Conservation (phyloP, 2,329 filamentous ascomycete genomes). For the Orbilia brochopaga region DNA sequence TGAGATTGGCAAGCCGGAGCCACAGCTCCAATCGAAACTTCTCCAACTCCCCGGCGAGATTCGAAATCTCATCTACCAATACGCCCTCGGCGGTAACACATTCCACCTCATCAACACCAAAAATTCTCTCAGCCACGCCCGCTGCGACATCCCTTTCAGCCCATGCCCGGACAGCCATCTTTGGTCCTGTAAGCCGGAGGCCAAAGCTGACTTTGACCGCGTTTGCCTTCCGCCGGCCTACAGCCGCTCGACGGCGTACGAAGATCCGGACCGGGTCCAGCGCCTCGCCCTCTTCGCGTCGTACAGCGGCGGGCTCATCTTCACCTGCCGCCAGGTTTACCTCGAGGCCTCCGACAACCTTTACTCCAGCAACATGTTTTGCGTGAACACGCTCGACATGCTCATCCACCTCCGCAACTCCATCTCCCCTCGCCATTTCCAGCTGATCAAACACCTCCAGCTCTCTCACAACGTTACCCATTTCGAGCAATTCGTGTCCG, state of each 20-base stretch:
- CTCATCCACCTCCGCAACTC: constrained; percentile 44
- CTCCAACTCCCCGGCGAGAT: constrained; percentile 48
- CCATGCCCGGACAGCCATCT: constrained; percentile 17
- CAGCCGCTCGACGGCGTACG: constrained; percentile 33
- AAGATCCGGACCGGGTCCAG: constrained; percentile 26
- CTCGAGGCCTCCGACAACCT: constrained; percentile 47
- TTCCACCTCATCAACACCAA: constrained; percentile 45
- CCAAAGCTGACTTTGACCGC: constrained; percentile 22
- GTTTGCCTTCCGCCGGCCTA: constrained; percentile 17
- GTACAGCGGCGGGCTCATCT: constrained; percentile 28
- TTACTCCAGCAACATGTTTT: constrained; percentile 48
- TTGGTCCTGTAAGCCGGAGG: constrained; percentile 21
- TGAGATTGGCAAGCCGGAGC: constrained; percentile 19
- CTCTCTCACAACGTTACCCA: constrained; percentile 43
- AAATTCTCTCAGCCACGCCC: constrained; percentile 37
- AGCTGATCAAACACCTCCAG: constrained; percentile 43
- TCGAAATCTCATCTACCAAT: constrained; percentile 47
- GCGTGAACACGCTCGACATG: constrained; percentile 48
- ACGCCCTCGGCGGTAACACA: constrained; percentile 36
- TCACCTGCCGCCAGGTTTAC: constrained; percentile 38
- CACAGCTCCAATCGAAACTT: constrained; percentile 37
- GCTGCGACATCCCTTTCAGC: constrained; percentile 23
- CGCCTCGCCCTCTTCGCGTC: constrained; percentile 27
- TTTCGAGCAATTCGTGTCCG: constrained; percentile 46
- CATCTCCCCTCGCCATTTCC: constrained; percentile 40